These are phyloP conservation scores for Pascua guehoae DNA, from an alignment of 1,284 basidiomycete species.

Conservation along the genomic window DNA sequence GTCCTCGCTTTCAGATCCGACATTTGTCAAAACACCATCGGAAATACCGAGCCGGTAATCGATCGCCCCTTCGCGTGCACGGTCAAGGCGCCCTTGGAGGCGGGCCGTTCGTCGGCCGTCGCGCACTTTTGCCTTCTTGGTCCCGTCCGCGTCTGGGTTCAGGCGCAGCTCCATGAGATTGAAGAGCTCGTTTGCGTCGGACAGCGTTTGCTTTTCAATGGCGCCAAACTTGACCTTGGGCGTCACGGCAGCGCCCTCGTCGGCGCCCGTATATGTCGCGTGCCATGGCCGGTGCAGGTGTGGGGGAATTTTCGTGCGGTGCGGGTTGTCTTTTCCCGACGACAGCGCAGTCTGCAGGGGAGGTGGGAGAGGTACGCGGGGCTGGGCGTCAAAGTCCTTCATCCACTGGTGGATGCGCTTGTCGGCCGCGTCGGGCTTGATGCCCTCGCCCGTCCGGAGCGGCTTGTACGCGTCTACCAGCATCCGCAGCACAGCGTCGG, in stretches of 20 bases:
- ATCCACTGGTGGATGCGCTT: constrained; percentile 62
- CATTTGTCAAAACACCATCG: constrained; percentile 53
- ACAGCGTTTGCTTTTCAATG: constrained; percentile 27
- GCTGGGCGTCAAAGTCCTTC: constrained; percentile 38
- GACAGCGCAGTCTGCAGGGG: neutral
- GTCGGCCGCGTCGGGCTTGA: constrained; percentile 58
- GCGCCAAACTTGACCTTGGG: constrained; percentile 44
- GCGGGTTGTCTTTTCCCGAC: constrained; percentile 12
- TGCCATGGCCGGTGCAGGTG: constrained; percentile 47
- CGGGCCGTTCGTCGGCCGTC: constrained; percentile 57
- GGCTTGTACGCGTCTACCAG: constrained; percentile 81
- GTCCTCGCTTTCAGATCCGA: constrained; percentile 15
- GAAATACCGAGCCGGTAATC: constrained; percentile 60
- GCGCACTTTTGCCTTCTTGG: constrained; percentile 55
- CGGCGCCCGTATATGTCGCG: constrained; percentile 42
- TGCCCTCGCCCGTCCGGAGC: constrained; percentile 53
- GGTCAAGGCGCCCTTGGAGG: constrained; percentile 59
- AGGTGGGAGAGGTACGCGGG: constrained; percentile 15
- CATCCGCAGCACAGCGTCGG: constrained; percentile 76
- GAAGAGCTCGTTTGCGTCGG: constrained; percentile 24
- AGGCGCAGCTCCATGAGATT: constrained; percentile 42
- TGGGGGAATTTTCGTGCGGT: constrained; percentile 42
- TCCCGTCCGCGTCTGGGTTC: constrained; percentile 53
- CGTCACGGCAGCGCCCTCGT: constrained; percentile 2
- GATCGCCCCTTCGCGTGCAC: constrained; percentile 66